Evolutionary conservation across 2,329 filamentous ascomycete genomes (phyloP), one percentile per base, ranked within the genome.

Genomic region (Penicillium sp.): DNA sequence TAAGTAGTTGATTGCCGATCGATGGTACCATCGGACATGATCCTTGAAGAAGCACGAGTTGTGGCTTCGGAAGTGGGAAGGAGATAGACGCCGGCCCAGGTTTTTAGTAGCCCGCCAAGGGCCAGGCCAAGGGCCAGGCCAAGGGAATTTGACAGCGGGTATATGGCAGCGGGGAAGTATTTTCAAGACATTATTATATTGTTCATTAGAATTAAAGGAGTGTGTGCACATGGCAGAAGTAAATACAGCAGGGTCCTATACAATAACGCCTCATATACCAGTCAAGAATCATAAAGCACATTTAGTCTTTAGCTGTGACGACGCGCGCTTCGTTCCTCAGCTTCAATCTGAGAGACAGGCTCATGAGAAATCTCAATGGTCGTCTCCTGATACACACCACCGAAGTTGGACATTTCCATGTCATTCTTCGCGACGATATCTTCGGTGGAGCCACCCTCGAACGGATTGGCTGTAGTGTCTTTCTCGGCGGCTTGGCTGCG

Each of bases 371-470:
- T 73, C 61, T 77, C 75, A 53, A 78, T 75, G 7, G 75, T 78
- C 10, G 75, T 78, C 60, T 78, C 65, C 55, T 76, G 73, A 55
- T 77, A 75, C 43, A 78, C 76, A 16, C 64, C 68, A n/a, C 69
- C 68, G 7, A 75, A 63, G n/a, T 70, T 62, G 7, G 53, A 57
- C 58, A 72, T 61, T 61, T 74, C 74, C 52, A 70, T 60, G 25
- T 68, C 67, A 16, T 68, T 64, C 57, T 70, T 70, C 7, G 62
- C 64, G 5, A 75, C 75, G 55, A 81, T 76, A 37, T 75, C 75
- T 14, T 78, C 78, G 4, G 77, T 77, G 19, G 77, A 81, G 29
- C 76, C 76, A 29, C 76, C 76, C 33, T 77, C 79, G 33, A 65
- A 63, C 4, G 61, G 59, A 45, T 55, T 63, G 5, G 51, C 43